Evolutionary conservation across 768 basidiomycete genomes (phyloP), one percentile per base, ranked within the genome.

Genomic region (Trametopsis cervina): DNA sequence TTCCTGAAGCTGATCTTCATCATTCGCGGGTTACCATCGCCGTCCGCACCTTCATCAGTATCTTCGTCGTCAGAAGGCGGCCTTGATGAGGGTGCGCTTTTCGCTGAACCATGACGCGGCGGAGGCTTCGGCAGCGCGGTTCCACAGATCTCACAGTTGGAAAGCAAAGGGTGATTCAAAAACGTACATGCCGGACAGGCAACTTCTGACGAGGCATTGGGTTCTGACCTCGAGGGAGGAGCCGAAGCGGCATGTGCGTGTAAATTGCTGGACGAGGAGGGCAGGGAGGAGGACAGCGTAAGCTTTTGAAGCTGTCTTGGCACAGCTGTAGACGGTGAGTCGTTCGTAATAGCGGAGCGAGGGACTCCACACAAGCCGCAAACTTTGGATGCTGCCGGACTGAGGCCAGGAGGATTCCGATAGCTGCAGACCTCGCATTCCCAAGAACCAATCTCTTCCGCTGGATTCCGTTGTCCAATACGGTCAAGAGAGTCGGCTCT

Each of bases 111-210:
- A 17, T 42, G 57, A 20, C 59, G 59, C 46, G 42, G 47, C 9
- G 29, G 29, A 7, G 7, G 29, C 17, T 54, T 36, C 23, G 80
- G 81, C 9, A 97, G 69, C 0, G 78, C 69, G 3, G 90, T 84
- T 4, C 73, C 74, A 61, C 95, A 98, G 2, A 98, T 85, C 64
- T 97, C 95, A 67, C 95, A 98, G 6, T 68, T 62, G 0, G 64
- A 64, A 47, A 93, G 70, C 1, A 78, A 83, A 0, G 80, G 80
- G 51, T 88, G 83, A 65, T 99, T 99, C 11, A 94, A 70, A 62
- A 94, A 99, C 1, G 95, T 98, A 62, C 96, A 99, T 1, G 81
- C 82, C 1, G 83, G 76, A 63, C 95, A 99, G 12, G 85, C 66
- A 38, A 86, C 70, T 26, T 74, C 61, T 4, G 20, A 20, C 13